Percentiles rank a stretch among this genome's conserved stretches.
phyloP scores from a whole-genome alignment of 768 basidiomycete species.

The Hypholoma fasciculare region DNA sequence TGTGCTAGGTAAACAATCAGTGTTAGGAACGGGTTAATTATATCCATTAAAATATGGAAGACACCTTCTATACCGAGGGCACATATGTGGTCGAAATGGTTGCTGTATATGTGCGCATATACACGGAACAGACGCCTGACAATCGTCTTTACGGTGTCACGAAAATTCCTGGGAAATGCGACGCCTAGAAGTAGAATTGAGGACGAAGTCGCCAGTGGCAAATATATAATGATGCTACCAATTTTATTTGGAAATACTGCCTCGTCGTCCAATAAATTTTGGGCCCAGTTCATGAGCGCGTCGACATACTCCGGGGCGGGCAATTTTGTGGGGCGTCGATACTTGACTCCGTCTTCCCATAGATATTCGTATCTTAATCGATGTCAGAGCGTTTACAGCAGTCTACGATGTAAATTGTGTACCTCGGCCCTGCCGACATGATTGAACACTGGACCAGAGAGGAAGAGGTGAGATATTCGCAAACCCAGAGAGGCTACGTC shows the following conservation, averaged over 20 bases:
- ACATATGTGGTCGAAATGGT: constrained; percentile 98
- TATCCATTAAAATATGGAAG: constrained; percentile 12
- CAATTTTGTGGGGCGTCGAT: constrained; percentile 91
- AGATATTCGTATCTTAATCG: constrained; percentile 84
- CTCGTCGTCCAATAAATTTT: constrained; percentile 90
- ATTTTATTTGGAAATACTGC: constrained; percentile 93
- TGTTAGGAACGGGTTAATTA: background rate
- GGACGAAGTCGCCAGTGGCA: background rate
- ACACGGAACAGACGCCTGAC: constrained; percentile 92
- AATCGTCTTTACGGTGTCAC: constrained; percentile 89
- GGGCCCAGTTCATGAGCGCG: constrained; percentile 98
- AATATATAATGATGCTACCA: constrained; percentile 45
- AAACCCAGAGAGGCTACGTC: constrained; percentile 16
- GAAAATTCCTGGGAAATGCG: constrained; percentile 88
- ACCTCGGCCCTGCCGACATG: constrained; percentile 96
- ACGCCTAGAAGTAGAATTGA: constrained; percentile 55
- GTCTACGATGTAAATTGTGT: constrained; percentile 19
- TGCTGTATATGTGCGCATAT: constrained; percentile 98
- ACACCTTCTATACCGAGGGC: constrained; percentile 96
- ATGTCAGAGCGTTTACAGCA: background rate
- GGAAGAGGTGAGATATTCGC: background rate
- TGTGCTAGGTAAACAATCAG: constrained; percentile 60
- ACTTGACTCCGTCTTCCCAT: constrained; percentile 90
- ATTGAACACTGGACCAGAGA: constrained; percentile 71
- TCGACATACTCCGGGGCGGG: constrained; percentile 96